Percentiles rank a stretch among this genome's conserved stretches.
Conservation (phyloP, 768 basidiomycete genomes). For the Suillus alpinus region DNA sequence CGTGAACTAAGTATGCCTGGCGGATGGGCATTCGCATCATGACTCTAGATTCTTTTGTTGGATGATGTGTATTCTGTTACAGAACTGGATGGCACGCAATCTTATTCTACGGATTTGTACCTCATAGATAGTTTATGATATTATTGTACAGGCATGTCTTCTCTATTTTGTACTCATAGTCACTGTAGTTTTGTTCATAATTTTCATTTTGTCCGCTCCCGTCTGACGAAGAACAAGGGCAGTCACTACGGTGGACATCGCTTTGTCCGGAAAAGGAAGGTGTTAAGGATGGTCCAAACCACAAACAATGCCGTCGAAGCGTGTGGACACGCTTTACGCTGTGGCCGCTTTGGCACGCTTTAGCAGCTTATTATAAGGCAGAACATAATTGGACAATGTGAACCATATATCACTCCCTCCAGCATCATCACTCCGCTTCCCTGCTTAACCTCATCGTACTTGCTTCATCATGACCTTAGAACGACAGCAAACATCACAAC, state of each 20-base stretch:
- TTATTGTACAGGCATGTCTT: constrained; percentile 2
- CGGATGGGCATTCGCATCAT: constrained; percentile 32
- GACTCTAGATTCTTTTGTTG: neutral
- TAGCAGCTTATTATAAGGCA: constrained; percentile 6
- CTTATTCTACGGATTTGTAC: constrained; percentile 15
- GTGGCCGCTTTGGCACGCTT: constrained; percentile 19
- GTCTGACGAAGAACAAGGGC: constrained; percentile 16
- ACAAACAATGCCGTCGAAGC: constrained; percentile 4
- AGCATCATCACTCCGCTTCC: neutral
- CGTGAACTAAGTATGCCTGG: constrained; percentile 40
- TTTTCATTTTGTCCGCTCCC: neutral
- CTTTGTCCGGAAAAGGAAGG: constrained; percentile 34
- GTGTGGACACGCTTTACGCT: neutral
- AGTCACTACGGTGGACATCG: constrained; percentile 17
- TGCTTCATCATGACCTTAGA: neutral
- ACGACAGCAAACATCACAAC: neutral
- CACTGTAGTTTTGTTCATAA: constrained; percentile 5
- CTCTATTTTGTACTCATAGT: constrained; percentile 16
- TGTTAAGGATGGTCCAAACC: constrained; percentile 25
- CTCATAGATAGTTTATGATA: neutral
- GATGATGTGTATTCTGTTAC: constrained; percentile 7
- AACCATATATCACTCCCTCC: neutral
- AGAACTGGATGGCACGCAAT: neutral
- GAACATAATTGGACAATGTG: constrained; percentile 2
- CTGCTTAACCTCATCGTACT: neutral